Evolutionary conservation across 176 grass and related monocot species (phyloP).

Genomic region (bread wheat (Triticum aestivum)): IWGSC_CS_RefSeq_v2.1 NC_057802.1:172919102-172919601

Average conservation of each 20-base stretch:
- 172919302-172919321: neutral
- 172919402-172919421: slow-evolving; percentile 13
- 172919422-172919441: slow-evolving; percentile 94
- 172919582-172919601: slow-evolving; percentile 70
- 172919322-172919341: neutral
- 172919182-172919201: neutral
- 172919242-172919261: neutral
- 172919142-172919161: too few species aligned
- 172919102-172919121: too few species aligned
- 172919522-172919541: slow-evolving; percentile 59
- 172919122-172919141: too few species aligned
- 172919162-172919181: too few species aligned
- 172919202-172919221: neutral
- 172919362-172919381: neutral
- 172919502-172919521: slow-evolving; percentile 72
- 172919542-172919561: neutral
- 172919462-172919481: slow-evolving; percentile 85
- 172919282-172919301: neutral
- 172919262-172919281: neutral
- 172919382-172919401: neutral
- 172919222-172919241: neutral
- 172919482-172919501: slow-evolving; percentile 55
- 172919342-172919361: neutral
- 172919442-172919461: slow-evolving; percentile 79
- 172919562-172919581: slow-evolving; percentile 9